These are phyloP conservation scores for Monilinia laxa DNA, from an alignment of 2,329 filamentous ascomycete genomes.

Conservation along the genomic window DNA sequence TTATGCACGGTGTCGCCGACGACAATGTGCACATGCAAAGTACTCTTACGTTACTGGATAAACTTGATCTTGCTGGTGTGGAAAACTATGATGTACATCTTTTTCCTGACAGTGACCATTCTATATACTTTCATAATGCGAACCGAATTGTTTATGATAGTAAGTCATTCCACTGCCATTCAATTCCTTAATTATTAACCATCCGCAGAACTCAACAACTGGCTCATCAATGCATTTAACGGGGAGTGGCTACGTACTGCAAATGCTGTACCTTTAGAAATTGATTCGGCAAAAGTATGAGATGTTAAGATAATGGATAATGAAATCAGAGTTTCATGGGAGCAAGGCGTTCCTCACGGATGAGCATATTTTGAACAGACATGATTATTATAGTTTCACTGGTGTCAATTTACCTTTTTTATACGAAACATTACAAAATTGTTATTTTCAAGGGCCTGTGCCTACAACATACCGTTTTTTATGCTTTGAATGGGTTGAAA, in stretches of 20 bases:
- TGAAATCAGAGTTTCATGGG: conserved; percentile 15
- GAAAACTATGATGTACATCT: conserved; percentile 97
- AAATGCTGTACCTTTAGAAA: conserved; percentile 38
- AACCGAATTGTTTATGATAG: conserved; percentile 90
- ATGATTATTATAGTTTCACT: conserved; percentile 3
- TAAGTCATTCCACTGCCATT: conserved; percentile 50
- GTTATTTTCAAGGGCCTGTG: not conserved
- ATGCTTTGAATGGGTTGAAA: not conserved
- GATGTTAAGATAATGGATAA: not conserved
- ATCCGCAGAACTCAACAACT: conserved; percentile 71
- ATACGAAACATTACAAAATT: not conserved
- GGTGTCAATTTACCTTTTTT: not conserved
- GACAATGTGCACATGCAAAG: conserved; percentile 99
- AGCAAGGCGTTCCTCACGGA: not conserved
- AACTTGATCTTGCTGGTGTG: conserved; percentile 74
- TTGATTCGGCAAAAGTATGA: conserved; percentile 30
- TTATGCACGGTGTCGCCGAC: conserved; percentile 96
- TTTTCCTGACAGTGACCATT: conserved; percentile 94
- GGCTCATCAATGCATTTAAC: conserved; percentile 97
- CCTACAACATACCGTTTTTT: not conserved
- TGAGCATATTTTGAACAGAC: not conserved
- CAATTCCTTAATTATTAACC: conserved; percentile 39
- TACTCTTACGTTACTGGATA: conserved; percentile 81
- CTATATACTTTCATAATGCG: conserved; percentile 92
- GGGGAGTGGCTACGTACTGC: conserved; percentile 74